Base-by-base conservation (phyloP, 2,329 filamentous ascomycete species). In the Escovopsis sp. region DNA sequence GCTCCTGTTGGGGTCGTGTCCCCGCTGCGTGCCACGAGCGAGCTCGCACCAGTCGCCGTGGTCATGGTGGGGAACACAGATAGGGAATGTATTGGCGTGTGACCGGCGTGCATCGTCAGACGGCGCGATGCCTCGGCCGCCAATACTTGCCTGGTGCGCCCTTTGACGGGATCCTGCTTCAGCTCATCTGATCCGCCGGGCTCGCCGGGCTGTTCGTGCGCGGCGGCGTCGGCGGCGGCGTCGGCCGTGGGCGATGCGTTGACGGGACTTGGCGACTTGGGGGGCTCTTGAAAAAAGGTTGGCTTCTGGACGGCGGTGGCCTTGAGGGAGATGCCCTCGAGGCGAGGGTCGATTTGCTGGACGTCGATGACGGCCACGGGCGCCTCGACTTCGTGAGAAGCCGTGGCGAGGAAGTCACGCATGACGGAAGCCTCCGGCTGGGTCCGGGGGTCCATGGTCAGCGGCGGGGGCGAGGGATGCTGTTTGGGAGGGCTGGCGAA, bases 101-200 rank as follows among this genome's bases (percentile, higher is more conserved):
- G 72, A 1, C 72, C 72, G 15, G 72, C 72, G 49, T 76, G 66
- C 63, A 77, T 70, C 1, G 63, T 73, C 28, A 75, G 62, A 31
- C 72, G 61, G 33, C 56, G 58, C 30, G 60, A 57, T 45, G 67
- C 70, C 5, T 63, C 57, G 7, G 63, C 65, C 17, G 57, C 58
- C 26, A 72, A 54, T 8, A 59, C 58, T 41, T 66, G 54, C 35
- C 66, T 50, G 3, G 65, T 65, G 35, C 61, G 53, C 26, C 61
- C 56, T 35, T 59, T 61, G 4, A 60, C 54, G 2, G 53, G 54
- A 2, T 41, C 35, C 11, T 50, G 47, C 34, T 44, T 48, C 10
- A 40, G 36, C 15, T 43, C 40, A 16, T 41, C 45, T 34, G 41
- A 46, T 10, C 36, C 28, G 9, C 30, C 21, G 11, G 18, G 35